phyloP scores from a whole-genome alignment of 257 asterid species.

The Solanum sparsipilum region DNA sequence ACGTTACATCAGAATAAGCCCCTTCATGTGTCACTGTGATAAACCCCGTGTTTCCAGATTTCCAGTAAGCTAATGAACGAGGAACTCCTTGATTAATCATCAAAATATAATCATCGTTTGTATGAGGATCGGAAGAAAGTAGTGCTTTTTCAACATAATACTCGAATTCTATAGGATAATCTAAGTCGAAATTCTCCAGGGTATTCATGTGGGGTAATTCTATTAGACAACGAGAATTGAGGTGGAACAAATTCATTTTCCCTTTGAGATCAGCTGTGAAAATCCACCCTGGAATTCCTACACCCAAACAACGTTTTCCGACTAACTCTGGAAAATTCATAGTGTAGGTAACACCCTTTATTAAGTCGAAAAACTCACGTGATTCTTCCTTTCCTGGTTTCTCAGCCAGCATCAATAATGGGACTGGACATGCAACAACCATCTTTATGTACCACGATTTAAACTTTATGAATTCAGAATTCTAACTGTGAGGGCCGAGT shows the following conservation, averaged over 20 bases:
- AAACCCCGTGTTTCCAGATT: background rate
- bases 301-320: background rate
- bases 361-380: background rate
- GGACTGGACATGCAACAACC: background rate
- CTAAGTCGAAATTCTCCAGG: background rate
- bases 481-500: too few relatives aligned
- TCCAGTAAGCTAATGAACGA: background rate
- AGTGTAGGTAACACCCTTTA: background rate
- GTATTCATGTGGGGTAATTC: background rate
- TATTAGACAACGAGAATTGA: background rate
- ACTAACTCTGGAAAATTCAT: background rate
- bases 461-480: background rate
- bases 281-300: background rate
- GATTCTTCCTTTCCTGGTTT: background rate
- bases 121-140: background rate
- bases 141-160: background rate
- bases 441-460: background rate
- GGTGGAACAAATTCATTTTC: background rate
- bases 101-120: background rate
- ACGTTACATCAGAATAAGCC: background rate
- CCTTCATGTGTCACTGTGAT: background rate
- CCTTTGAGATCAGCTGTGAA: background rate
- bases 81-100: background rate
- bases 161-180: background rate
- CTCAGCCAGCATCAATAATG: background rate